Evolutionary conservation across 345 rosid genomes (phyloP), one percentile per base, ranked within the genome.

Genomic region (Populus pruinosa): DNA sequence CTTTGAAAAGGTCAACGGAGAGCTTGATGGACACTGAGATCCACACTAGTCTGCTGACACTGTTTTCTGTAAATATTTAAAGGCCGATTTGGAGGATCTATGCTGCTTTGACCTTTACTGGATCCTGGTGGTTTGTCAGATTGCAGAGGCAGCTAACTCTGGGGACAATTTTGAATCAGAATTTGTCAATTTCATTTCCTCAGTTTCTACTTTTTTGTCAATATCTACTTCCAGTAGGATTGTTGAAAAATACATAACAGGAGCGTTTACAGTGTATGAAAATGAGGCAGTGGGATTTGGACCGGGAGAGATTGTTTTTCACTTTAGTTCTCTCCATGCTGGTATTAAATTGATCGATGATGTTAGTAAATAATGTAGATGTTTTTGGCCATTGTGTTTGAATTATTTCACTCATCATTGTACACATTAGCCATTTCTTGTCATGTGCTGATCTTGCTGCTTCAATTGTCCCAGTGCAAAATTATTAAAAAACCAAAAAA

Each of bases 1-100:
- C 56, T 31, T 44, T 76, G 27, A 53, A 55, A 56, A 2, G 71
- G 36, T 67, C 44, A 44, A 20, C 47, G 17, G 53, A 12, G 72
- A 21, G 83, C 74, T 76, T 38, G 61, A 78, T 65, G 20, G 13
- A 62, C 55, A 61, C 35, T 18, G 10, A 31, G 62, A 55, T 20
- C 13, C 43, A 29, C 25, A 39, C 38, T 12, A 39, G 13, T 56
- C 67, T 70, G 35, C 67, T 73, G 79, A 59, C 41, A n/a, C 49
- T 35, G 18, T 69, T 64, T 16, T 27, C 41, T 85, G 87, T 87
- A 87, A 50, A 84, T 83, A 83, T 41, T 25, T 35, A 16, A 14
- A 47, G 56, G 74, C 75, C 61, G 18, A 69, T 62, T 67, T 55
- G 71, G 74, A 79, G 65, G 73, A 36, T 36, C 70, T 65, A 36